Base-by-base conservation (phyloP, 2,329 filamentous ascomycete species). In the Rutstroemia sp. region DNA sequence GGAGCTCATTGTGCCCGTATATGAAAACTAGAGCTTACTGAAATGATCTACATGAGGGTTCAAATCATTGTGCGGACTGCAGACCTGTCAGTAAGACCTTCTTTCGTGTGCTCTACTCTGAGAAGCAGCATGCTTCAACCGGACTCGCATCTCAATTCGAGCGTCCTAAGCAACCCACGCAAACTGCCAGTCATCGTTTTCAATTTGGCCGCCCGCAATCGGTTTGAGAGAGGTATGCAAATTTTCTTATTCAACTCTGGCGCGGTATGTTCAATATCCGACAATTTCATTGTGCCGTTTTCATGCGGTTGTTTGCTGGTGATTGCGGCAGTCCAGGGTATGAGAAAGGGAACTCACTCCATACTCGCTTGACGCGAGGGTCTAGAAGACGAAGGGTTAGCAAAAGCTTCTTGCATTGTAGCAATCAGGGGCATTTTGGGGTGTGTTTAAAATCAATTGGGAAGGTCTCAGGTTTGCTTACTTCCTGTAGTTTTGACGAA, bases 11-110 rank as follows among this genome's bases (percentile, higher is more conserved):
- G 19, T 46, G 42, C 42, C 1, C 10, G 30, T 34, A 14, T 25
- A 46, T 23, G 12, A 45, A 19, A 45, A 9, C 14, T 10, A 12
- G 10, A 44, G 9, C 54, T 52, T 52, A 56, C 54, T 81, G 68
- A 80, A 85, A 65, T 84, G 78, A 59, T 83, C 78, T 73, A 83
- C 60, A 49, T 67, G 66, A 25, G 67, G 66, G 48, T 68, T 67
- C n/a, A 70, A 55, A 30, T 70, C 68, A 50, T 70, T 67, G 46
- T 70, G 66, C 60, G 68, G 68, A 60, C 53, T 55, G 19, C 23
- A 38, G 16, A 44, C 12, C 23, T 45, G 19, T 55, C 25, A 55
- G 47, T 36, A 51, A 3, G 12, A 30, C 12, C n/a, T n/a, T 14
- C 5, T 40, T 14, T 16, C 8, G 2, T 21, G 16, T 21, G 42